These are phyloP conservation scores for Solanum sitiens DNA, from an alignment of 257 asterid species.

Conservation along the genomic window DNA sequence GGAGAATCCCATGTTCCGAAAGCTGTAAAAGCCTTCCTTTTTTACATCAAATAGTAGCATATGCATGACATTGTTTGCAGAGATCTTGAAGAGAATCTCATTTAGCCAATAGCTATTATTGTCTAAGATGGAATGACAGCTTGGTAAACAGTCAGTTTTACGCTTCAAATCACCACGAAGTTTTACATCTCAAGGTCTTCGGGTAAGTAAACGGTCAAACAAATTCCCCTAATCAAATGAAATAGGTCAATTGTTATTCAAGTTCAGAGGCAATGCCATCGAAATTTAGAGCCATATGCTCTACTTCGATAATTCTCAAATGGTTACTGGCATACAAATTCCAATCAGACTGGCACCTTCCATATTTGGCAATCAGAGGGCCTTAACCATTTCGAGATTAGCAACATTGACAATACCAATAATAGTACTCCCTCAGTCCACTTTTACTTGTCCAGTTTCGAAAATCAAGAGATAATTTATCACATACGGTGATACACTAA, in stretches of 20 bases:
- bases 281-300: background rate
- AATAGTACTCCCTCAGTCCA: background rate
- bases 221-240: background rate
- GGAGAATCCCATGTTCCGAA: background rate
- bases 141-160: background rate
- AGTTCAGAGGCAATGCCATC: background rate
- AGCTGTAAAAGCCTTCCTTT: background rate
- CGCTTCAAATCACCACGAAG: background rate
- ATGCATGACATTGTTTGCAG: background rate
- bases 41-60: background rate
- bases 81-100: background rate
- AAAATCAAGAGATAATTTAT: background rate
- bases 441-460: background rate
- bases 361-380: background rate
- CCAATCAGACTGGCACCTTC: background rate
- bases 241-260: background rate
- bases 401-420: background rate
- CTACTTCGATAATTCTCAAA: background rate
- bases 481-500: background rate
- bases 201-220: background rate
- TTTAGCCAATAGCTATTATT: background rate
- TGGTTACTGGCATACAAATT: background rate
- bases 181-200: background rate
- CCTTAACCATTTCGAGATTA: background rate
- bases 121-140: background rate